Evolutionary conservation across 805 yeast species (phyloP), one percentile per base, ranked within the genome.

Genomic region (Saccharomyces mikatae): DNA sequence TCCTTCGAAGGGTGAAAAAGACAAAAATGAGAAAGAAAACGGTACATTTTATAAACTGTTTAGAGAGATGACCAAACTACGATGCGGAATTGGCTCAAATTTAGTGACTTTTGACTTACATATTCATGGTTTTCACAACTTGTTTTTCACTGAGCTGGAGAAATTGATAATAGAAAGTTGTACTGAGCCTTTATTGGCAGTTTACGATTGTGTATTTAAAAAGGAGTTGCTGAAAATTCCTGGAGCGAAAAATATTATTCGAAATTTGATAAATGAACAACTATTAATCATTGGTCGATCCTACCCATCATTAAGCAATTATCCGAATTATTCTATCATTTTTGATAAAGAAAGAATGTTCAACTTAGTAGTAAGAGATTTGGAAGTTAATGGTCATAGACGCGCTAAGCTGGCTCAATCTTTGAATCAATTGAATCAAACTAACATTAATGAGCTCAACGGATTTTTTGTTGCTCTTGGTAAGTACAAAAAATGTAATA

Each of bases 361-460:
- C 8, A 69, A 67, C 9, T 57, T 74, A 1, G 72, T 77, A 2
- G 44, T 64, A 4, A 59, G 69, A 2, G 65, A 74, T 8, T 55
- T 76, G 29, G 48, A 59, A 41, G 56, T 56, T 26, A 73, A 84
- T 0, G 72, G 77, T 0, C 60, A 71, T 26, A 84, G 81, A 87
- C 84, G 60, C 71, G 82, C 17, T 62, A 74, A 48, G 66, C 71
- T 58, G 68, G 64, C 30, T 6, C 30, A 47, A 9, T 55, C 55
- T 11, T 46, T 56, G 47, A 56, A 57, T 13, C 44, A 41, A 14
- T 62, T 77, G 53, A 74, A 73, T 49, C 69, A 67, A 9, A 82
- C 89, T 0, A 91, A 87, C 63, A 77, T 87, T 17, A 82, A 80
- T 54, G 82, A 76, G 62, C 79, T 87, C 41, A 88, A 84, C 60